phyloP scores from a whole-genome alignment of 768 basidiomycete genomes.

The Collybia sordida region DNA sequence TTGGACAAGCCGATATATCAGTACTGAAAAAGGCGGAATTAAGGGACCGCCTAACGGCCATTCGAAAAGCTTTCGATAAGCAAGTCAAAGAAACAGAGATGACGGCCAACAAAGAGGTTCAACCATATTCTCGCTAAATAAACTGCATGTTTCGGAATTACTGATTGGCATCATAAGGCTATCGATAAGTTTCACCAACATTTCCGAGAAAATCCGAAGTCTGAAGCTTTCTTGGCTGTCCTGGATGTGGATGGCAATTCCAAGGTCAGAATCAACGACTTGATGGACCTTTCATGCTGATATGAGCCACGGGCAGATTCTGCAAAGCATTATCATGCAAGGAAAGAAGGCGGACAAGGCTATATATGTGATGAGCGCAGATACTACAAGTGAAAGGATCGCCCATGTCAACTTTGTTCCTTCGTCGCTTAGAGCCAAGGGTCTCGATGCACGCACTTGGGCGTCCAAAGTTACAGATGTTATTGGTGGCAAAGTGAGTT shows the following conservation, averaged over 20 bases:
- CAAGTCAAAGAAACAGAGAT: constrained; percentile 80
- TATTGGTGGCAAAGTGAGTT: constrained; percentile 84
- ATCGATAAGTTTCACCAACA: constrained; percentile 65
- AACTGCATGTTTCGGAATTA: neutral
- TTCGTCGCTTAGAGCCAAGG: constrained; percentile 53
- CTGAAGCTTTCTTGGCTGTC: constrained; percentile 65
- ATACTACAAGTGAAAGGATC: constrained; percentile 68
- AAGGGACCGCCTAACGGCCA: constrained; percentile 65
- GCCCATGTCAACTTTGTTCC: constrained; percentile 86
- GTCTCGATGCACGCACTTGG: constrained; percentile 88
- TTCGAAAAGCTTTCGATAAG: constrained; percentile 85
- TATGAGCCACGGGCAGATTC: constrained; percentile 46
- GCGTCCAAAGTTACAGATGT: constrained; percentile 73
- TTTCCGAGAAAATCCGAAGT: constrained; percentile 77
- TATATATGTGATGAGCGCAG: constrained; percentile 85
- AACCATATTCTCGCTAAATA: constrained; percentile 16
- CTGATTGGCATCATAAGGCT: constrained; percentile 44
- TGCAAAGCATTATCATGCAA: constrained; percentile 72
- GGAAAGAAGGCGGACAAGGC: constrained; percentile 83
- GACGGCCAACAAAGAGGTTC: constrained; percentile 75
- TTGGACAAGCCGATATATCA: constrained; percentile 88
- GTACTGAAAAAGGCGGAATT: constrained; percentile 79
- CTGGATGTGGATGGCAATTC: constrained; percentile 82
- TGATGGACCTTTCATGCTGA: neutral
- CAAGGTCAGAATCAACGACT: constrained; percentile 52